These are phyloP conservation scores for Aspergillus sp. DNA, from an alignment of 2,329 filamentous ascomycete species.

Conservation along the genomic window DNA sequence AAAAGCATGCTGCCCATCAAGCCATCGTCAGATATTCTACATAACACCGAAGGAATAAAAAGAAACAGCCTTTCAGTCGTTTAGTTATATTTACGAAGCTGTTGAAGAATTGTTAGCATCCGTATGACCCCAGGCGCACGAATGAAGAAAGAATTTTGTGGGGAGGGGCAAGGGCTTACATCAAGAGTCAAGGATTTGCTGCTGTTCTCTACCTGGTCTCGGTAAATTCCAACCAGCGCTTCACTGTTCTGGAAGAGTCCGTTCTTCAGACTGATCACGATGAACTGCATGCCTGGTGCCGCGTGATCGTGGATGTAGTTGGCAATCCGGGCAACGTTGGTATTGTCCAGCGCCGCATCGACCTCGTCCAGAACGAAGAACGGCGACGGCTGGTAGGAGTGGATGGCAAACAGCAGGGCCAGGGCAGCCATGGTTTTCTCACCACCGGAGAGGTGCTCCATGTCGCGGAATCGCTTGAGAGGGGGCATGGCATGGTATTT, in stretches of 20 bases:
- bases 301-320: conserved; percentile 95
- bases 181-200: conserved; percentile 90
- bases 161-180: conserved; percentile 62
- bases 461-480: conserved; percentile 96
- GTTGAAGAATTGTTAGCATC: conserved; percentile 14
- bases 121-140: background rate
- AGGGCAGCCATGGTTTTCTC: conserved; percentile 99
- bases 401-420: conserved; percentile 93
- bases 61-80: background rate
- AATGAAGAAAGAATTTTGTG: no score
- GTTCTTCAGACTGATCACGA: conserved; percentile 95
- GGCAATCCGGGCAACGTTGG: conserved; percentile 93
- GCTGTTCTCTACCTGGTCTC: conserved; percentile 91
- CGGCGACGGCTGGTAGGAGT: conserved; percentile 90
- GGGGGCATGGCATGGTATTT: conserved; percentile 99
- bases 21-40: conserved; percentile 5
- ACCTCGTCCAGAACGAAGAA: conserved; percentile 99
- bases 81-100: conserved; percentile 42
- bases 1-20: background rate
- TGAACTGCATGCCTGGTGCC: conserved; percentile 97
- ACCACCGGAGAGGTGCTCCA: conserved; percentile 96
- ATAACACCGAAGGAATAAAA: conserved; percentile 1
- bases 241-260: conserved; percentile 96
- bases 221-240: conserved; percentile 90
- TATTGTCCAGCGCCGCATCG: conserved; percentile 95